Conservation (phyloP, 2,329 filamentous ascomycete genomes). For the Daldinia eschscholtzii region DNA sequence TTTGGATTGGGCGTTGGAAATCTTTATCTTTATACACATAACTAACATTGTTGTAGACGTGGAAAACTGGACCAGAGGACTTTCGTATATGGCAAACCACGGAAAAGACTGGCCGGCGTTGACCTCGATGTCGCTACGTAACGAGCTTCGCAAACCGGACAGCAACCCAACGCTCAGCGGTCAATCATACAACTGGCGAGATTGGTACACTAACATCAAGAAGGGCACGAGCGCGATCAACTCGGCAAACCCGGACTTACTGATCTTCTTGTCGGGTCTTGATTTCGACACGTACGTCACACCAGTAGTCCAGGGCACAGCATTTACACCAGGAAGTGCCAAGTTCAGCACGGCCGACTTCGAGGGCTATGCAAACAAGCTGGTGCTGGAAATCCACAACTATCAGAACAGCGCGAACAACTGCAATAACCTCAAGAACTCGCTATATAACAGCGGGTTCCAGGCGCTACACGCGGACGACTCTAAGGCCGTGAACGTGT, state of each 20-base stretch:
- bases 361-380: constrained; percentile 63
- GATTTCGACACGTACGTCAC: constrained; percentile 68
- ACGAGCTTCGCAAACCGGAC: constrained; percentile 64
- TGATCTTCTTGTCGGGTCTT: constrained; percentile 72
- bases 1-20: not conserved
- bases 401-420: constrained; percentile 65
- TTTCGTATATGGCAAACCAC: constrained; percentile 71
- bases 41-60: constrained; percentile 52
- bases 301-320: constrained; percentile 63
- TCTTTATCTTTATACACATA: not conserved
- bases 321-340: constrained; percentile 60
- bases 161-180: constrained; percentile 52
- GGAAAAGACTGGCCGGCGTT: constrained; percentile 62
- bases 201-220: constrained; percentile 65
- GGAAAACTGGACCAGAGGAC: constrained; percentile 71
- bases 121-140: constrained; percentile 65
- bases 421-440: constrained; percentile 61
- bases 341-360: constrained; percentile 63
- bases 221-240: constrained; percentile 65
- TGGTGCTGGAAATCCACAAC: constrained; percentile 72
- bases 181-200: constrained; percentile 66
- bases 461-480: constrained; percentile 61
- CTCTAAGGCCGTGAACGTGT: constrained; percentile 55
- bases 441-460: constrained; percentile 66
- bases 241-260: constrained; percentile 61